These are phyloP conservation scores for Phalaenopsis hybrid DNA, from an alignment of 116 monocot genomes.

Conservation along the genomic window DNA sequence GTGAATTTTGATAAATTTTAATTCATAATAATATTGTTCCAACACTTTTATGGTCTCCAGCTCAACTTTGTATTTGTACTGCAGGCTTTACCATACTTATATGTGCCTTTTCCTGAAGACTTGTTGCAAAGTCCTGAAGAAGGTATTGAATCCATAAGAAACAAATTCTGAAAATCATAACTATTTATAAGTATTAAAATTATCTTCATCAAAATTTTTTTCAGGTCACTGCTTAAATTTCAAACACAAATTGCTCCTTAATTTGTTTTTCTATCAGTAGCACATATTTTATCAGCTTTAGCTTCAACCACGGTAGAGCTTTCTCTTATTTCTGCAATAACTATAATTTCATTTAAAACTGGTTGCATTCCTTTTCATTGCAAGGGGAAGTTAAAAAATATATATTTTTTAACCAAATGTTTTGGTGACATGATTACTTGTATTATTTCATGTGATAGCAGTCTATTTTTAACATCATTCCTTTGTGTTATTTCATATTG, in stretches of 20 bases:
- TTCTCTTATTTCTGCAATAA: not conserved
- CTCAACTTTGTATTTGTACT: constrained; percentile 13
- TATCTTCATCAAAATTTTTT: not conserved
- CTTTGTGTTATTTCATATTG: not conserved
- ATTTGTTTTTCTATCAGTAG: not conserved
- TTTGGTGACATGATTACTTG: not conserved
- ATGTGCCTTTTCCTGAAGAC: constrained; percentile 57
- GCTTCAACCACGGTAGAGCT: not conserved
- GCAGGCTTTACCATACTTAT: constrained; percentile 87
- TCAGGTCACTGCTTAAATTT: not conserved
- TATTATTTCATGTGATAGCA: not conserved
- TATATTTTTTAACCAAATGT: not conserved
- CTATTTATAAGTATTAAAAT: not conserved
- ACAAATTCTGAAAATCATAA: not conserved
- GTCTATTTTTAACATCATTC: not conserved
- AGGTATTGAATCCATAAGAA: constrained; percentile 30
- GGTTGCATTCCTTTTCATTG: not conserved
- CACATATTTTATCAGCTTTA: not conserved
- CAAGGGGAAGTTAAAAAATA: not conserved
- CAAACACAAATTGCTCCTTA: not conserved
- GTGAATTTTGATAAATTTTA: not conserved
- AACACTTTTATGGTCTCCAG: not conserved
- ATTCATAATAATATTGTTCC: not conserved
- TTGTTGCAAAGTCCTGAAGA: constrained; percentile 32
- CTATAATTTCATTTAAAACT: not conserved